A percentile compares a stretch with the other conserved stretches of the same genome.
Conservation (phyloP, 805 yeast species). For the Ogataea methylovora region DNA sequence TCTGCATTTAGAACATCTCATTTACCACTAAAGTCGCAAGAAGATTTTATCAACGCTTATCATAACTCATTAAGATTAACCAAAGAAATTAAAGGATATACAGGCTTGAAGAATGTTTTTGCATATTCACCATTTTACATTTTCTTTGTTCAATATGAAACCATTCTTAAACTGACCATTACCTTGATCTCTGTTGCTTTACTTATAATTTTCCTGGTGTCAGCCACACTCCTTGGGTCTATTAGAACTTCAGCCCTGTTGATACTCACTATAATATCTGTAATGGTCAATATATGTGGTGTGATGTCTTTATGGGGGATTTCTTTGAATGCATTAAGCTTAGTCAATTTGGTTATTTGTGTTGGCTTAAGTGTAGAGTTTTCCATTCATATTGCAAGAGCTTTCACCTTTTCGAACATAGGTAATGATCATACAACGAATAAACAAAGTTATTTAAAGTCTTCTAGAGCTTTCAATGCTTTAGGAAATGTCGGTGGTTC, state of each 20-base stretch:
- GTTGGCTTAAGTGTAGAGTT: slow-evolving; percentile 92
- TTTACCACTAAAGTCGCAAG: slow-evolving; percentile 69
- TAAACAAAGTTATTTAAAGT: slow-evolving; percentile 8
- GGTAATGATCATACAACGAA: background rate
- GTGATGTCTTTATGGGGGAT: slow-evolving; percentile 69
- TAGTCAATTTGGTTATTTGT: slow-evolving; percentile 89
- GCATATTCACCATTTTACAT: slow-evolving; percentile 93
- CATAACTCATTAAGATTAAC: slow-evolving; percentile 63
- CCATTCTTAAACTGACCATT: slow-evolving; percentile 55
- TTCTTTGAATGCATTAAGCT: slow-evolving; percentile 78
- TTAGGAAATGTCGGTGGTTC: slow-evolving; percentile 80
- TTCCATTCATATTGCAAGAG: slow-evolving; percentile 79
- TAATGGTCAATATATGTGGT: slow-evolving; percentile 71
- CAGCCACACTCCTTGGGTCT: slow-evolving; percentile 62
- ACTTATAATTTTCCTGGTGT: slow-evolving; percentile 37
- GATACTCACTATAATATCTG: slow-evolving; percentile 50
- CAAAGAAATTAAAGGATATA: slow-evolving; percentile 38
- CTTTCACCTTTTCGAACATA: slow-evolving; percentile 40
- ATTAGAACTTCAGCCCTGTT: slow-evolving; percentile 49
- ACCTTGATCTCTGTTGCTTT: slow-evolving; percentile 46
- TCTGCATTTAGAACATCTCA: slow-evolving; percentile 80
- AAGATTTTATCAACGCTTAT: slow-evolving; percentile 77
- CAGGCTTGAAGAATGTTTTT: slow-evolving; percentile 46
- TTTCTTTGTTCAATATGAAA: slow-evolving; percentile 80
- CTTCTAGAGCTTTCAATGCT: slow-evolving; percentile 44